Evolutionary conservation across 2,329 filamentous ascomycete genomes (phyloP), one percentile per base, ranked within the genome.

Genomic region (Helminthosporium solani): DNA sequence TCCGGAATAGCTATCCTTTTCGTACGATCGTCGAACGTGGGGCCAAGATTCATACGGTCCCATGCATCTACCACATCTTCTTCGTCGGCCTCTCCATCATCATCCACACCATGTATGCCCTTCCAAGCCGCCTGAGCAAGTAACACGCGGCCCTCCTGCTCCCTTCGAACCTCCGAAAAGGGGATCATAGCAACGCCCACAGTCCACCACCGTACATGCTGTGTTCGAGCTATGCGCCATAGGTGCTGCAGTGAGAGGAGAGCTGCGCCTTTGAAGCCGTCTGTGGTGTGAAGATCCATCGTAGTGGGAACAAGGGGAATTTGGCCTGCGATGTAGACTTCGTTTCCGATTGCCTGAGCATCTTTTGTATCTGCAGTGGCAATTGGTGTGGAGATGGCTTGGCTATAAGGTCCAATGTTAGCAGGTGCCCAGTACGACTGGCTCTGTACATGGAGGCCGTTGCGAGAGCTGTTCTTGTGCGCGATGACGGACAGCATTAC

Each of bases 401-500:
- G 94, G 45, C 91, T 96, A 70, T 97, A 97, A 0, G 94, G 94
- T 0, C 94, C 94, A 43, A 99, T 97, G 63, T 97, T 97, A 16
- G 94, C 92, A 0, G 94, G 94, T 0, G 94, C 94, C 94, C 94
- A 99, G 76, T 97, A 97, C 9, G 90, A 95, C 31, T 88, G 78
- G 3, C 88, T 91, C 71, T 97, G 94, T 5, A 99, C 91, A 67
- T 99, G 94, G 1, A 97, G 78, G 0, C 71, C 87, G 28, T 73
- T 67, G 25, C 75, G 69, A 1, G 39, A 20, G 1, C 18, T 20
- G 14, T 50, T 44, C 27, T 59, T 57, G 42, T 64, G 58, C n/a
- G 78, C 59, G 9, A 77, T 66, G 23, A 79, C 67, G 15, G 78
- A 81, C 16, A 84, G 70, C 51, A 92, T 79, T 14, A 88, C 80